Conservation (phyloP, 345 rosid genomes). For the Melastoma malabathricum region DNA sequence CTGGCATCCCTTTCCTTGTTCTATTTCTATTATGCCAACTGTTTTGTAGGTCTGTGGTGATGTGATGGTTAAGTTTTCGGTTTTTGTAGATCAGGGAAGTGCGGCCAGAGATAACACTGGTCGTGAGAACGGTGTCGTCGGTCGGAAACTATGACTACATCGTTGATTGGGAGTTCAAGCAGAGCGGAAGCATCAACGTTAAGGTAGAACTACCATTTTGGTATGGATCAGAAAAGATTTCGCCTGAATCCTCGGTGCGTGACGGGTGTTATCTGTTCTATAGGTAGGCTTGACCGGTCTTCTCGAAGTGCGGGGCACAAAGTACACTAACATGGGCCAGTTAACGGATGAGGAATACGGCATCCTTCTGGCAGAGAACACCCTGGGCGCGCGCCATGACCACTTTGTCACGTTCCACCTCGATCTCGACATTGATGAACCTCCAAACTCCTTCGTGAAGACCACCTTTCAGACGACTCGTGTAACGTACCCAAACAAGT, state of each 20-base stretch:
- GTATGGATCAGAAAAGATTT: too few species aligned
- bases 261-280: background rate
- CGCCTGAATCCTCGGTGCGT: too few species aligned
- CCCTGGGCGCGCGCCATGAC: slow-evolving; percentile 63
- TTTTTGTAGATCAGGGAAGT: slow-evolving; percentile 47
- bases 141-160: slow-evolving; percentile 76
- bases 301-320: slow-evolving; percentile 39
- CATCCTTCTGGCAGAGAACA: slow-evolving; percentile 47
- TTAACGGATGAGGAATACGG: slow-evolving; percentile 34
- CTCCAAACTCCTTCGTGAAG: slow-evolving; percentile 53
- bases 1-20: background rate
- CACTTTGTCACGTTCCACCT: slow-evolving; percentile 67
- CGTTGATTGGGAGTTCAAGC: slow-evolving; percentile 71
- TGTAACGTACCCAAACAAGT: slow-evolving; percentile 10
- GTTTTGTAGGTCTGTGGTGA: too few species aligned
- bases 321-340: slow-evolving; percentile 31
- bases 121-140: slow-evolving; percentile 62
- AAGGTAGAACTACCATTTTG: slow-evolving; percentile 24
- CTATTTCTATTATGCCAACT: background rate
- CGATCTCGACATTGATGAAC: slow-evolving; percentile 68
- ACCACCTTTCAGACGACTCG: slow-evolving; percentile 28
- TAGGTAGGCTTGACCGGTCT: slow-evolving; percentile 65
- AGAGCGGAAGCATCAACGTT: slow-evolving; percentile 47
- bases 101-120: slow-evolving; percentile 49
- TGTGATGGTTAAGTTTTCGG: too few species aligned